phyloP scores from a whole-genome alignment of 352 stramenopile species.

The Phytophthora constricta region DNA sequence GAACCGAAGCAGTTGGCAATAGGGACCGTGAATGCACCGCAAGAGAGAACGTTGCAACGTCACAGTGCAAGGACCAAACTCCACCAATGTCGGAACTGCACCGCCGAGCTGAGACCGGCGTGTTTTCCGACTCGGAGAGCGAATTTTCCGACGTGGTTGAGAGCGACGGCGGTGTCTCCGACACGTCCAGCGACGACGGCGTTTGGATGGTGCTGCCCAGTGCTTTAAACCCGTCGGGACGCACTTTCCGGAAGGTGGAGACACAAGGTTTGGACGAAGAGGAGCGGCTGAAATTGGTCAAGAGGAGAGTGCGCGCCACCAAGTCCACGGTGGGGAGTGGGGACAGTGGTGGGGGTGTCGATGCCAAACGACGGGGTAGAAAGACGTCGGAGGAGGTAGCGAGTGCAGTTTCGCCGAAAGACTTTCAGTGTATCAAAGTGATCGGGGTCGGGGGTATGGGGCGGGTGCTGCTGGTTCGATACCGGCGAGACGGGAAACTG shows the following conservation, averaged over 20 bases:
- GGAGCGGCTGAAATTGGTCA: constrained; percentile 66
- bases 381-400: neutral
- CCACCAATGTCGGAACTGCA: constrained; percentile 13
- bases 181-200: constrained; percentile 16
- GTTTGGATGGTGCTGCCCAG: constrained; percentile 66
- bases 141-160: constrained; percentile 9
- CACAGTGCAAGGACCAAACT: neutral
- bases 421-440: constrained; percentile 91
- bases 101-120: constrained; percentile 22
- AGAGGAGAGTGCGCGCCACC: constrained; percentile 46
- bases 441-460: constrained; percentile 90
- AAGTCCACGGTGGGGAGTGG: constrained; percentile 89
- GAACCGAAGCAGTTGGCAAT: neutral
- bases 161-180: constrained; percentile 23
- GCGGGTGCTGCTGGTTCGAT: constrained; percentile 79
- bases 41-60: neutral
- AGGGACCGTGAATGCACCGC: neutral
- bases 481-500: constrained; percentile 51
- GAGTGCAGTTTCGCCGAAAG: constrained; percentile 39
- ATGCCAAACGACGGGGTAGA: neutral
- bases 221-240: constrained; percentile 53
- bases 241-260: constrained; percentile 60
- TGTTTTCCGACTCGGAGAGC: constrained; percentile 47
- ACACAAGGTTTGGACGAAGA: constrained; percentile 55
- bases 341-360: neutral